Evolutionary conservation across 768 basidiomycete genomes (phyloP).

Genomic region (Phaffia tasmanica): DNA sequence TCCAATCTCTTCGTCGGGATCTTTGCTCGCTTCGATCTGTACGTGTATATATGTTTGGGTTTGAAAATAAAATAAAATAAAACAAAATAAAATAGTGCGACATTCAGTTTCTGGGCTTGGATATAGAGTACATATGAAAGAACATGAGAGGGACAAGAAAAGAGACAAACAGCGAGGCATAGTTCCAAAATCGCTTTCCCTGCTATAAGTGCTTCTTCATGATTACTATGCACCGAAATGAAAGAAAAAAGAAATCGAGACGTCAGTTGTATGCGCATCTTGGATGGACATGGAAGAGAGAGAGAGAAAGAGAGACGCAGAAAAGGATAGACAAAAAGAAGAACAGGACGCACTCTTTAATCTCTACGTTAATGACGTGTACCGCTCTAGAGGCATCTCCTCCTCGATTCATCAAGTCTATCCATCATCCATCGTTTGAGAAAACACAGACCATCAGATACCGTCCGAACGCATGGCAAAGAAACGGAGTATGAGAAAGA

Average conservation of each 20-base stretch:
- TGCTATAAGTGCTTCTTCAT: slow-evolving; percentile 93
- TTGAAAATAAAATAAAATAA: not conserved
- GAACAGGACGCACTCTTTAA: slow-evolving; percentile 52
- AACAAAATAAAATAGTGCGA: not conserved
- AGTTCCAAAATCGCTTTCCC: slow-evolving; percentile 90
- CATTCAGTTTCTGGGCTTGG: not conserved
- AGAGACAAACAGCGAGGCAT: slow-evolving; percentile 62
- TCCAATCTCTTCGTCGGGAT: slow-evolving; percentile 86
- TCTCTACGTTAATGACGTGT: slow-evolving; percentile 94
- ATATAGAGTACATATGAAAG: slow-evolving; percentile 25
- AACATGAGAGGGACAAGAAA: not conserved
- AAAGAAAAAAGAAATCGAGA: too few relatives aligned
- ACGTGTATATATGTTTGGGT: not conserved
- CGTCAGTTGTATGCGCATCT: too few relatives aligned
- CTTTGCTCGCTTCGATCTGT: slow-evolving; percentile 72
- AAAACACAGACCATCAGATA: not conserved
- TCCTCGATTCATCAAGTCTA: slow-evolving; percentile 70
- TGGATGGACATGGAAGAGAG: too few relatives aligned
- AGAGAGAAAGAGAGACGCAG: too few relatives aligned
- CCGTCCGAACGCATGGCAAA: not conserved
- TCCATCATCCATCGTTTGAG: not conserved
- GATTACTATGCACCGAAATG: slow-evolving; percentile 50
- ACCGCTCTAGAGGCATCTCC: slow-evolving; percentile 89
- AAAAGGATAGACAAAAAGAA: too few relatives aligned
- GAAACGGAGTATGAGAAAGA: not conserved